Base-by-base conservation (phyloP, 345 rosid species). In the Arabidopsis arenosa region DNA sequence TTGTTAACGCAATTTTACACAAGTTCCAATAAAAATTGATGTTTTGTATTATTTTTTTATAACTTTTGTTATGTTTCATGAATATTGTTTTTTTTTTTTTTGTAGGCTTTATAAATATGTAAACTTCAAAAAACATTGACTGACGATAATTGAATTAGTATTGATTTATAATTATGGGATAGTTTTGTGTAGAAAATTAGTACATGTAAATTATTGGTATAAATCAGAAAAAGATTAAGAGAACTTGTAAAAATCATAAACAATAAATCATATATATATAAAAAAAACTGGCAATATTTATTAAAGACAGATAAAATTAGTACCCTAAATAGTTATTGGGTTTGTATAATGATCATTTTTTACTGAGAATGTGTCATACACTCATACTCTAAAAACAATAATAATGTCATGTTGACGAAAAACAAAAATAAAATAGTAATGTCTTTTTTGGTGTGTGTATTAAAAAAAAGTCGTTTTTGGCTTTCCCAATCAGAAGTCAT, bases 401-500 rank as follows among this genome's bases (percentile, higher is more conserved):
- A 51, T 23, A 45, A 57, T 45, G 18, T n/a, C 44, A 36, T 61
- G 68, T 73, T 73, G 70, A 51, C 63, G 26, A 23, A 53, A 73
- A 63, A 9, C 0, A 8, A 53, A 52, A 28, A 23, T 9, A 59
- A 9, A 63, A 41, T 62, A 51, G 30, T 33, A 44, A 48, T 53
- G 49, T 21, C 52, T 33, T 64, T 66, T 57, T 37, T 17, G 4
- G 63, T 41, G 63, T 68, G 56, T 60, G 9, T 33, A 44, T 40
- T 12, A 39, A 37, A 37, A 21, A 17, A 64, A 72, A 64, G 30
- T 63, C 32, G 11, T 37, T 8, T 52, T 18, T 52, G 11, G 65
- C 56, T 75, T 66, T 43, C 62, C 63, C 74, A 59, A 57, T 61
- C 66, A 61, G 65, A 65, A 51, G 4, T 72, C 61, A 70, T 63